Evolutionary conservation across 768 basidiomycete genomes (phyloP).

Genomic region (Suillus paluster): DNA sequence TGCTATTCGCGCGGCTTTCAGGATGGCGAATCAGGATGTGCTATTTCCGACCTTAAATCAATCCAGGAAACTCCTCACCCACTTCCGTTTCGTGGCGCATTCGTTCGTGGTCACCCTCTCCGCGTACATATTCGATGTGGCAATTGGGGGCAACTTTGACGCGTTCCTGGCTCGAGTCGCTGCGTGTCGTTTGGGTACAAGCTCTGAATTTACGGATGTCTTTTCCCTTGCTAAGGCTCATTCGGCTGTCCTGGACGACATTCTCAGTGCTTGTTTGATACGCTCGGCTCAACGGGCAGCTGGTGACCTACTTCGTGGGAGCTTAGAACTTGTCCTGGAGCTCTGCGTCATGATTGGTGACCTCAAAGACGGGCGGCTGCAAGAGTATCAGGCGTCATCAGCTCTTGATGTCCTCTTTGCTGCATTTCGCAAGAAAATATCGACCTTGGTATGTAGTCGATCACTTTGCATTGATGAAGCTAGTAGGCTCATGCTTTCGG

Average conservation of each 20-base stretch:
- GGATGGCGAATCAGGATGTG: conserved; percentile 56
- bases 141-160: conserved; percentile 77
- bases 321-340: conserved; percentile 68
- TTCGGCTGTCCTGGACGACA: conserved; percentile 70
- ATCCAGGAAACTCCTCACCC: conserved; percentile 58
- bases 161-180: conserved; percentile 56
- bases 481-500: conserved; percentile 7
- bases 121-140: conserved; percentile 79
- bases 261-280: conserved; percentile 76
- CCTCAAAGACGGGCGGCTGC: conserved; percentile 51
- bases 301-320: conserved; percentile 65
- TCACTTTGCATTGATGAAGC: not conserved
- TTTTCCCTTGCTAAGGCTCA: conserved; percentile 74
- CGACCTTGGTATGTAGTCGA: conserved; percentile 53
- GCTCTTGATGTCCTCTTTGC: conserved; percentile 56
- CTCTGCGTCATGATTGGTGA: conserved; percentile 70
- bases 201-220: conserved; percentile 61
- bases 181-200: conserved; percentile 30
- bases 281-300: conserved; percentile 68
- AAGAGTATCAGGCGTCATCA: conserved; percentile 69
- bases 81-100: conserved; percentile 76
- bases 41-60: conserved; percentile 63
- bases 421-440: conserved; percentile 59
- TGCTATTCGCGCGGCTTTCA: conserved; percentile 66
- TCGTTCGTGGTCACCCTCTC: conserved; percentile 71